Conservation (phyloP, 2,329 filamentous ascomycete genomes). For the Endoconidiophora laricicola region DNA sequence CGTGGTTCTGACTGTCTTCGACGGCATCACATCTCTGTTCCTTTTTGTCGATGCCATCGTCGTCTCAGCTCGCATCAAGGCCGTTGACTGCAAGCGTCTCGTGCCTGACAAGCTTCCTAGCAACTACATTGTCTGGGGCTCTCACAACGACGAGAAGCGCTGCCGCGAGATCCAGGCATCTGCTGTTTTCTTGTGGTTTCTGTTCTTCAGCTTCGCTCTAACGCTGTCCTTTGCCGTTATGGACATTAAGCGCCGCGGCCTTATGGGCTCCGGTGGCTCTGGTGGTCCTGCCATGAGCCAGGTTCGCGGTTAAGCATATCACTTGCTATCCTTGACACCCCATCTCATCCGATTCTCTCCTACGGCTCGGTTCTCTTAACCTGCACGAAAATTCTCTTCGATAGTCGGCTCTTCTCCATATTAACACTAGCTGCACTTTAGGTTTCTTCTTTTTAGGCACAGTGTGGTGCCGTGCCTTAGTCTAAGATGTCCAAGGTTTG, state of each 20-base stretch:
- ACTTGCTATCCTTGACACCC: background rate
- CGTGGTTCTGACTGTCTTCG: constrained; percentile 36
- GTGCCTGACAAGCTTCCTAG: constrained; percentile 18
- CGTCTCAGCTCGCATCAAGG: constrained; percentile 50
- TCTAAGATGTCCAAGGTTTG: too few relatives aligned
- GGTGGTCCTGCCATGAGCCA: constrained; percentile 39
- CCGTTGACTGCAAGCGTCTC: constrained; percentile 48
- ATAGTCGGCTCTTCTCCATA: too few relatives aligned
- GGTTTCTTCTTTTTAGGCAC: too few relatives aligned
- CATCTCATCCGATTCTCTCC: background rate
- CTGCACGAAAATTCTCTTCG: too few relatives aligned
- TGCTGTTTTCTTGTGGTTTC: constrained; percentile 65
- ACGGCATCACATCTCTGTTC: constrained; percentile 46
- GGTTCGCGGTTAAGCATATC: constrained; percentile 28
- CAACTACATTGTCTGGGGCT: constrained; percentile 48
- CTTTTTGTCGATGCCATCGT: constrained; percentile 55
- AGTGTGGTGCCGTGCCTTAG: too few relatives aligned
- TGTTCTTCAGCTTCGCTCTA: constrained; percentile 45
- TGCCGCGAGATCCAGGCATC: constrained; percentile 62
- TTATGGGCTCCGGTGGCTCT: constrained; percentile 27
- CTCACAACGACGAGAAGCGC: constrained; percentile 40
- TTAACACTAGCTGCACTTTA: too few relatives aligned
- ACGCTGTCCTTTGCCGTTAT: constrained; percentile 38
- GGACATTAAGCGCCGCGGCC: constrained; percentile 32
- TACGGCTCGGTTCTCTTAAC: too few relatives aligned